phyloP scores from a whole-genome alignment of 345 rosid genomes.

The Abelmoschus esculentus region DNA sequence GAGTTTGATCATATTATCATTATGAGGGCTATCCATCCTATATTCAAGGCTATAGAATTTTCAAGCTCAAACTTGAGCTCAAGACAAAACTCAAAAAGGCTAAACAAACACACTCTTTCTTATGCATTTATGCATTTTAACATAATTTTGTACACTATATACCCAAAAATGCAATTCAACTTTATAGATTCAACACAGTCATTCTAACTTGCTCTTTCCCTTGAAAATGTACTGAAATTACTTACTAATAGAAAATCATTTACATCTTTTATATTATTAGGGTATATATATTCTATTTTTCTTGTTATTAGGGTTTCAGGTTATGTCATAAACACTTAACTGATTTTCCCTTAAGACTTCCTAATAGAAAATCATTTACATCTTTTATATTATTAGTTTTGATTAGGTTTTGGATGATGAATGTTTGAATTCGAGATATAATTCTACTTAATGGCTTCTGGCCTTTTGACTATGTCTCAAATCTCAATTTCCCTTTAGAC shows the following conservation, averaged over 20 bases:
- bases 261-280: not conserved
- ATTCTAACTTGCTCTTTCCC: not conserved
- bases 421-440: not conserved
- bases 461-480: not conserved
- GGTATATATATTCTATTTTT: not conserved
- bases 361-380: no score
- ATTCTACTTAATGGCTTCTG: not conserved
- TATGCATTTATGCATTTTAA: not conserved
- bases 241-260: not conserved
- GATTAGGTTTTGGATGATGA: not conserved
- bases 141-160: not conserved
- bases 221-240: not conserved
- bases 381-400: not conserved
- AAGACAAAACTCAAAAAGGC: constrained; percentile 2
- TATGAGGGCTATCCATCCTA: not conserved
- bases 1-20: not conserved
- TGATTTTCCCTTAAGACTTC: not conserved
- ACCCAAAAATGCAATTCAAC: not conserved
- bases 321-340: not conserved
- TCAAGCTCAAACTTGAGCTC: not conserved
- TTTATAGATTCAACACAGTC: not conserved
- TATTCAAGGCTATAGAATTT: not conserved
- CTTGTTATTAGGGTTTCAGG: not conserved
- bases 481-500: not conserved
- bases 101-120: not conserved